These are phyloP conservation scores for Bolboschoenoplectus hybrid DNA, from an alignment of 202 grass and related monocot genomes.

Conservation along the genomic window DNA sequence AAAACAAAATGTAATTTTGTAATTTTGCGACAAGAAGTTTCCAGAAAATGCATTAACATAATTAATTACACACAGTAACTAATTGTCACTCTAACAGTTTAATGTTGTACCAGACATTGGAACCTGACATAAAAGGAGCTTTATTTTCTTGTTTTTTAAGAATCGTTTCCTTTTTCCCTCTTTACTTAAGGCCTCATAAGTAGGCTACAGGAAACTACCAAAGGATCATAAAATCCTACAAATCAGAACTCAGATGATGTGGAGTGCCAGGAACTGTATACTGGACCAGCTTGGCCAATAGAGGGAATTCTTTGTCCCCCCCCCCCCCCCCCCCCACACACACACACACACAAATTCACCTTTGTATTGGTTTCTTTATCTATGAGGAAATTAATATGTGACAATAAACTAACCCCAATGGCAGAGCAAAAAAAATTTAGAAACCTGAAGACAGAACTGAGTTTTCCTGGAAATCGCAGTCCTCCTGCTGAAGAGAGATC, in stretches of 20 bases:
- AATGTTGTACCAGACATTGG: neutral
- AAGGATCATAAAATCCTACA: slow-evolving; percentile 6
- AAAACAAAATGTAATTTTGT: slow-evolving; percentile 37
- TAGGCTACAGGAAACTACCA: neutral
- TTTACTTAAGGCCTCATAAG: neutral
- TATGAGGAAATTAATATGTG: neutral
- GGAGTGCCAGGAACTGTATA: neutral
- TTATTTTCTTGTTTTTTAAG: neutral
- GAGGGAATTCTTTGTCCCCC: neutral
- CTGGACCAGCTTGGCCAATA: neutral
- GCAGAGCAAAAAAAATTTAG: neutral
- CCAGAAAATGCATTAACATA: neutral
- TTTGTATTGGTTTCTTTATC: neutral
- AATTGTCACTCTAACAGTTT: neutral
- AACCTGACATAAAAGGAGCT: neutral
- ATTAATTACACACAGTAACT: neutral
- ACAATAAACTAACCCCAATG: neutral
- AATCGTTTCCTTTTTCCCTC: neutral
- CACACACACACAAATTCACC: neutral
- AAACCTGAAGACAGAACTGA: slow-evolving; percentile 82
- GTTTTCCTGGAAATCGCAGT: slow-evolving; percentile 82
- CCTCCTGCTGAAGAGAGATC: slow-evolving; percentile 83
- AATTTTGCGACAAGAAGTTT: neutral
- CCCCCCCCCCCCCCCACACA: too few relatives aligned
- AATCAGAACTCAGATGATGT: neutral